Evolutionary conservation across 202 grass and related monocot species (phyloP).

Genomic region (Musa balbisiana): DNA sequence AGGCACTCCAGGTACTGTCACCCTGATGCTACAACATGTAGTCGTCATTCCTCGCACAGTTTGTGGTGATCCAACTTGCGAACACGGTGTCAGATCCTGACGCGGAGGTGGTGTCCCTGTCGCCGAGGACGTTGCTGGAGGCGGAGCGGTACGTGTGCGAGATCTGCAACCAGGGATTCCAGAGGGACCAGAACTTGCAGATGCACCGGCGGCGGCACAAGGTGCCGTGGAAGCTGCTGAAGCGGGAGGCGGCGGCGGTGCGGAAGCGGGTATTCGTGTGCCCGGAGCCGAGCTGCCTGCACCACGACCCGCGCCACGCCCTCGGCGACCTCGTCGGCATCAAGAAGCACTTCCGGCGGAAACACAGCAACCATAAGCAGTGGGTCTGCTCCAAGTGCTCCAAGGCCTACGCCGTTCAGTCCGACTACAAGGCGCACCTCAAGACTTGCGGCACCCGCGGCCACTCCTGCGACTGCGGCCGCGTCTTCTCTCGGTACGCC

Average conservation of each 20-base stretch:
- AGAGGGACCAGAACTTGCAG: constrained; percentile 95
- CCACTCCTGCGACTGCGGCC: constrained; percentile 97
- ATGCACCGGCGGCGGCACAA: constrained; percentile 98
- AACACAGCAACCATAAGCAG: constrained; percentile 84
- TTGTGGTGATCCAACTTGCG: not conserved
- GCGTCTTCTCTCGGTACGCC: constrained; percentile 84
- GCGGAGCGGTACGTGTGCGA: constrained; percentile 95
- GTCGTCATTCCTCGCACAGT: not conserved
- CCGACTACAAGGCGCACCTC: constrained; percentile 99
- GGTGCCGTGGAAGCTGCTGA: constrained; percentile 83
- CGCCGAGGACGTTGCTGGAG: constrained; percentile 87
- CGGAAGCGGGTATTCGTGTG: constrained; percentile 83
- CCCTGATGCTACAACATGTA: constrained; percentile 27
- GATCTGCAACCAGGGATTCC: constrained; percentile 97
- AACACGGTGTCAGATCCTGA: constrained; percentile 55
- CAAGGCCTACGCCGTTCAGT: constrained; percentile 93
- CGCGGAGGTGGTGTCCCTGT: constrained; percentile 93
- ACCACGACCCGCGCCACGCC: constrained; percentile 89
- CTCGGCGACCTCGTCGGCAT: constrained; percentile 97
- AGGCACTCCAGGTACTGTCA: constrained; percentile 34
- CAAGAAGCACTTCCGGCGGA: constrained; percentile 97
- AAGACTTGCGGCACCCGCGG: constrained; percentile 98
- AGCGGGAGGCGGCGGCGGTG: constrained; percentile 28
- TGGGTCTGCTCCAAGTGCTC: constrained; percentile 80
- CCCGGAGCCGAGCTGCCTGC: constrained; percentile 90